phyloP scores from a whole-genome alignment of 495 filamentous ascomycete species.

The Thozetella sp. region DNA sequence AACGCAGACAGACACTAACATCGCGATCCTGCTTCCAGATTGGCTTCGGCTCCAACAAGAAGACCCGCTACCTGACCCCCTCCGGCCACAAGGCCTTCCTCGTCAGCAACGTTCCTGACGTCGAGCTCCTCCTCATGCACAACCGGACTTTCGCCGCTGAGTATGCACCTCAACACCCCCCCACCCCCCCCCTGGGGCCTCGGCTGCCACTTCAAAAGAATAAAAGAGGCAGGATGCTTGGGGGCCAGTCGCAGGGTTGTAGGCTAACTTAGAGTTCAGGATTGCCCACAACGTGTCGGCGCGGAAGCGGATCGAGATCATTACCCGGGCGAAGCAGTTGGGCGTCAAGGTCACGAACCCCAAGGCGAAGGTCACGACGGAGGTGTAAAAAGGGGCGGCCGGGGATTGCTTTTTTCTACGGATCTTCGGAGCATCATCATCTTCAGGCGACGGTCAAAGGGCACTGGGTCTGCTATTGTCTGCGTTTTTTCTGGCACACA shows the following conservation, averaged over 20 bases:
- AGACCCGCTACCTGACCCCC: constrained; percentile 97
- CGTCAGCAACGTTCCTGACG: constrained; percentile 91
- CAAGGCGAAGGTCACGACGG: constrained; percentile 96
- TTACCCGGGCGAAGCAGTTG: constrained; percentile 93
- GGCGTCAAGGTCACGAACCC: constrained; percentile 99
- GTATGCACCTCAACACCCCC: constrained; percentile 56
- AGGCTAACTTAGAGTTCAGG: constrained; percentile 46
- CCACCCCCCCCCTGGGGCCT: not conserved
- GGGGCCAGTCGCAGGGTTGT: not conserved
- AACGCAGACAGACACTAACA: not conserved
- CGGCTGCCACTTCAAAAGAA: not conserved
- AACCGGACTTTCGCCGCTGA: constrained; percentile 98
- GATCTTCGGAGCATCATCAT: constrained; percentile 6
- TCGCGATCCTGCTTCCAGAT: constrained; percentile 59
- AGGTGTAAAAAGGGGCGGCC: constrained; percentile 65
- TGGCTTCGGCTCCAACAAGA: constrained; percentile 97
- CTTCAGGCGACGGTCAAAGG: constrained; percentile 17
- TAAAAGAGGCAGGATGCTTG: not conserved
- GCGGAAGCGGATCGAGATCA: constrained; percentile 96
- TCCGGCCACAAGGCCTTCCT: constrained; percentile 99
- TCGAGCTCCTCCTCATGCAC: constrained; percentile 99
- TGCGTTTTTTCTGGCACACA: constrained; percentile 27
- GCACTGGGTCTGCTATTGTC: constrained; percentile 29
- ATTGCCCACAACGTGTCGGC: constrained; percentile 97
- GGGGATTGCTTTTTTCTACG: constrained; percentile 4